These are phyloP conservation scores for Phallus indusiatus DNA, from an alignment of 768 basidiomycete genomes.

Conservation along the genomic window DNA sequence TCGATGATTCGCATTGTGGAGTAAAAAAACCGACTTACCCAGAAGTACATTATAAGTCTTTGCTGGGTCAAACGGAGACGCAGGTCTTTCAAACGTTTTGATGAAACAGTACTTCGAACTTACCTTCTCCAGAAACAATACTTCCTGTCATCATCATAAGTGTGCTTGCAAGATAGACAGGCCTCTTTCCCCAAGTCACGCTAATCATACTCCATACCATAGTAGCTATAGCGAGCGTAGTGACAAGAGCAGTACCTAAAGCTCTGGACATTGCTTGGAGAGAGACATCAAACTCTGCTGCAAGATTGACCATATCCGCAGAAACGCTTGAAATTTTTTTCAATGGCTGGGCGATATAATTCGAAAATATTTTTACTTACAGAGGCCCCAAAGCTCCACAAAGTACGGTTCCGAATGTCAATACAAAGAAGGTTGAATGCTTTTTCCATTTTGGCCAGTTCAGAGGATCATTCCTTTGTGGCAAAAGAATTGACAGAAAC, in stretches of 20 bases:
- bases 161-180: constrained; percentile 3
- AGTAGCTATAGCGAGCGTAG: constrained; percentile 9
- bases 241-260: constrained; percentile 11
- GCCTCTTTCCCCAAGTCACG: constrained; percentile 3
- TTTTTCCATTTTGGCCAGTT: constrained; percentile 19
- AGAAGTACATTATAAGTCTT: constrained; percentile 3
- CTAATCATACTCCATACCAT: constrained; percentile 5
- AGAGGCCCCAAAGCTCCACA: constrained; percentile 12
- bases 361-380: not conserved
- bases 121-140: constrained; percentile 8
- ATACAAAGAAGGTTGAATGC: constrained; percentile 1
- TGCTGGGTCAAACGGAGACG: not conserved
- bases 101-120: not conserved
- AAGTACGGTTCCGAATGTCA: constrained; percentile 10
- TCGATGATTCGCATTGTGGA: not conserved
- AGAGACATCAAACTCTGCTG: constrained; percentile 9
- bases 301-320: constrained; percentile 8
- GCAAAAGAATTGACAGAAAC: not conserved
- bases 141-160: constrained; percentile 9
- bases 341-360: no score
- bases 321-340: not conserved
- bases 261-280: constrained; percentile 10
- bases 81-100: not conserved
- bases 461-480: constrained; percentile 15
- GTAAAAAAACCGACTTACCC: not conserved